phyloP scores from a whole-genome alignment of 2,329 filamentous ascomycete species.

The Zelopaecilomyces penicillatus region DNA sequence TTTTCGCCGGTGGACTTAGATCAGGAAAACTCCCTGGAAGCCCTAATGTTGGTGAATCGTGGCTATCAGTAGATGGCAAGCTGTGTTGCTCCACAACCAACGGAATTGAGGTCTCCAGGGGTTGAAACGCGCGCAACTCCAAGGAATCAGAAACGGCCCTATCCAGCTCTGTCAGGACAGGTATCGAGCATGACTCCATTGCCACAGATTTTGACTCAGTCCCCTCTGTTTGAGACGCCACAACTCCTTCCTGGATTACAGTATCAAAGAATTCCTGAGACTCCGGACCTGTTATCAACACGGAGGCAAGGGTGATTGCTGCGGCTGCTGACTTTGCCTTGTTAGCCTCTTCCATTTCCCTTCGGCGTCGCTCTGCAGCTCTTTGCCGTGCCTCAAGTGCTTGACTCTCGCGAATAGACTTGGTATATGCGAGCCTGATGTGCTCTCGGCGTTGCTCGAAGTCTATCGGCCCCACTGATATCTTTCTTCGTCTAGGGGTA shows the following conservation, averaged over 20 bases:
- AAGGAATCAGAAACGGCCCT: too few species aligned
- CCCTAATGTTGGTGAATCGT: conserved; percentile 58
- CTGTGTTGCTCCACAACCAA: conserved; percentile 2
- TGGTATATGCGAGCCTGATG: conserved; percentile 78
- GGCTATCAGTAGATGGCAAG: conserved; percentile 9
- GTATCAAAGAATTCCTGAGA: too few species aligned
- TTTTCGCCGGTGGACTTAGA: conserved; percentile 26
- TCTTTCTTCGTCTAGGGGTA: conserved; percentile 39
- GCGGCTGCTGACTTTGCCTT: conserved; percentile 32
- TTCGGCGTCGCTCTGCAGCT: conserved; percentile 40
- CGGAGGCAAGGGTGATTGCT: not conserved
- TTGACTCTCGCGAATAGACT: conserved; percentile 69
- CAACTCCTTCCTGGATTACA: too few species aligned
- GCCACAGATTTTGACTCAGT: too few species aligned
- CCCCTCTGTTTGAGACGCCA: too few species aligned
- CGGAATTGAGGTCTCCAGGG: conserved; percentile 9
- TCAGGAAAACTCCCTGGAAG: conserved; percentile 55
- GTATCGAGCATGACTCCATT: too few species aligned
- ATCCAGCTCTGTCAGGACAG: too few species aligned
- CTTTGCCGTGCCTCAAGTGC: conserved; percentile 46
- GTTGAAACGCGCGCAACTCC: not conserved
- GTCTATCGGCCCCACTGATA: conserved; percentile 67
- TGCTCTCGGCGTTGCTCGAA: conserved; percentile 74
- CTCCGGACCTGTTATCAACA: too few species aligned
- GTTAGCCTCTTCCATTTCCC: conserved; percentile 41